Conservation (phyloP, 805 yeast genomes). For the Nakazawaea wickerhamii region DNA sequence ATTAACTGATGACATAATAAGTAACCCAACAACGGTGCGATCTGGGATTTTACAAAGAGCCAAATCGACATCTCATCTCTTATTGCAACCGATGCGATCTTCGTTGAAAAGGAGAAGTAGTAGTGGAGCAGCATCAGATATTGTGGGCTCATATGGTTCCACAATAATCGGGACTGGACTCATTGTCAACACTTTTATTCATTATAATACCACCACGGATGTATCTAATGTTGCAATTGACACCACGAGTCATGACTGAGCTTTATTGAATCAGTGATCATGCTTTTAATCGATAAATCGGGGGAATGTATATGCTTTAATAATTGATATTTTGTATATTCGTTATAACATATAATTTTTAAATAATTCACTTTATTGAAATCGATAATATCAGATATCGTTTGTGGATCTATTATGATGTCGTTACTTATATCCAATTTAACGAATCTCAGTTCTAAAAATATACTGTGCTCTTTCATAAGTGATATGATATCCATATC, state of each 20-base stretch:
- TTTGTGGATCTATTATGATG: background rate
- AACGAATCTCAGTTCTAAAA: background rate
- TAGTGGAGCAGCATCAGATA: background rate
- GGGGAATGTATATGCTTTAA: background rate
- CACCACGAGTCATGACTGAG: background rate
- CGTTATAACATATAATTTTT: slow-evolving; percentile 1
- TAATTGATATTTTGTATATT: background rate
- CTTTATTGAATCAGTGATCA: background rate
- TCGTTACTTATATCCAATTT: background rate
- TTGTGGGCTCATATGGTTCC: slow-evolving; percentile 2
- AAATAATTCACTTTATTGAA: background rate
- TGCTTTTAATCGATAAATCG: background rate
- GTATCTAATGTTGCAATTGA: background rate
- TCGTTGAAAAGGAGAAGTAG: background rate
- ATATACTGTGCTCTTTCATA: background rate
- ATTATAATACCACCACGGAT: slow-evolving; percentile 3
- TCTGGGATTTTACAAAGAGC: slow-evolving; percentile 6
- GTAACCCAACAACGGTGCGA: background rate
- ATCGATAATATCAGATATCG: background rate
- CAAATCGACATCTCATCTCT: slow-evolving; percentile 9
- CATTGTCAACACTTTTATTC: slow-evolving; percentile 9
- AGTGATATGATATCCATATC: slow-evolving; percentile 2
- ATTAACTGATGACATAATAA: slow-evolving; percentile 27
- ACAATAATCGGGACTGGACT: slow-evolving; percentile 8
- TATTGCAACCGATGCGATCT: slow-evolving; percentile 4